These are phyloP conservation scores for Lasiosphaeria ovina DNA, from an alignment of 495 filamentous ascomycete genomes.

Conservation along the genomic window DNA sequence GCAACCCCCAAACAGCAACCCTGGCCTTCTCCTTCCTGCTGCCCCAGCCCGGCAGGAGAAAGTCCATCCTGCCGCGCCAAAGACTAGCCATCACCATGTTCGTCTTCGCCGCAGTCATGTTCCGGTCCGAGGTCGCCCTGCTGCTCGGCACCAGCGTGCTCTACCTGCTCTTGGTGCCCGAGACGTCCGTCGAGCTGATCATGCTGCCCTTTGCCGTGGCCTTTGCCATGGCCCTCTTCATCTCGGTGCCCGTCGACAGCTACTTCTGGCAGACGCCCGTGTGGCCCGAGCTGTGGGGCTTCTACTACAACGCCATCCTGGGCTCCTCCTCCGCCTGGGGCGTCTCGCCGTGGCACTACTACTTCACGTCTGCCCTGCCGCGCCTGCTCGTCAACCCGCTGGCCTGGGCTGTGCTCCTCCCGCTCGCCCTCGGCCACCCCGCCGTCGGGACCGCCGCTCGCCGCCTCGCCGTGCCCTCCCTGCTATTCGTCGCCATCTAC, in stretches of 20 bases:
- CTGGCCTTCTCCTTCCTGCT: slow-evolving; percentile 70
- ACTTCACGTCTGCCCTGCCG: slow-evolving; percentile 77
- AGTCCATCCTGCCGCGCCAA: slow-evolving; percentile 35
- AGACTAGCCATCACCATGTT: slow-evolving; percentile 67
- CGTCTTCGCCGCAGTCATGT: slow-evolving; percentile 79
- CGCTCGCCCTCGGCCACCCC: slow-evolving; percentile 57
- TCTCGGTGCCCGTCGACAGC: slow-evolving; percentile 75
- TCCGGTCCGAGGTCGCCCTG: slow-evolving; percentile 86
- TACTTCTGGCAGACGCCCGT: slow-evolving; percentile 87
- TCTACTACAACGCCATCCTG: slow-evolving; percentile 87
- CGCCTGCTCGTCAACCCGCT: slow-evolving; percentile 81
- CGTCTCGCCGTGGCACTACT: slow-evolving; percentile 77
- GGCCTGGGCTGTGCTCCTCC: slow-evolving; percentile 60
- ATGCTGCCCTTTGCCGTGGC: slow-evolving; percentile 68
- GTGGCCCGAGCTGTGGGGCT: slow-evolving; percentile 89
- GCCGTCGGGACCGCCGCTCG: slow-evolving; percentile 39
- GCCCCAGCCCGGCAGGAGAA: slow-evolving; percentile 38
- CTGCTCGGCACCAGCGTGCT: slow-evolving; percentile 61
- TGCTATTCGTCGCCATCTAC: slow-evolving; percentile 76
- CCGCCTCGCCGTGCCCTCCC: slow-evolving; percentile 60
- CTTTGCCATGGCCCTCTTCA: slow-evolving; percentile 56
- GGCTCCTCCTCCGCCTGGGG: slow-evolving; percentile 82
- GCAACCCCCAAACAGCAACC: slow-evolving; percentile 50
- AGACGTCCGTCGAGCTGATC: slow-evolving; percentile 58
- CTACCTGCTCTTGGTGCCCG: slow-evolving; percentile 55